Conservation (phyloP, 192 early-diverging fungal genomes). For the Paraglomus brasilianum region DNA sequence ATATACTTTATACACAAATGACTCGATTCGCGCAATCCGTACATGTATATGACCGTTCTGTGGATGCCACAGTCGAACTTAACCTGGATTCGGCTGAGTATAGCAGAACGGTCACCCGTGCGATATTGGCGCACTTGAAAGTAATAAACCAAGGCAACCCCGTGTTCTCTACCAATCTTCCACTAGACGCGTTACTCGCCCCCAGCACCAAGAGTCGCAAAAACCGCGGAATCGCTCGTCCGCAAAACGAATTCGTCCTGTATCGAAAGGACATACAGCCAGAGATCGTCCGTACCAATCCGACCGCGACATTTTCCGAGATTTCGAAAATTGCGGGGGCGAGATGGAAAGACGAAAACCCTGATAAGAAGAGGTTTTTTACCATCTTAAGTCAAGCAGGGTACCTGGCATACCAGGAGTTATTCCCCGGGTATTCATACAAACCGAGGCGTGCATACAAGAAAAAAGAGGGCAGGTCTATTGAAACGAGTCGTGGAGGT, state of each 20-base stretch:
- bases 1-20: too few relatives aligned
- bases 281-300: not conserved
- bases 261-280: conserved; percentile 22
- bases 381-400: not conserved
- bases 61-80: too few relatives aligned
- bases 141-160: too few relatives aligned
- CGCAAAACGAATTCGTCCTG: conserved; percentile 21
- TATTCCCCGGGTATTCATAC: conserved; percentile 22
- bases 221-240: conserved; percentile 2
- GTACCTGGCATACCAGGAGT: conserved; percentile 1
- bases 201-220: conserved; percentile 23
- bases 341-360: not conserved
- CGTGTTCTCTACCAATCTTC: too few relatives aligned
- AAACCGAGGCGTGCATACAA: not conserved
- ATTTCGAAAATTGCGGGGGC: conserved; percentile 13
- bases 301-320: not conserved
- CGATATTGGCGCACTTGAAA: too few relatives aligned
- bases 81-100: too few relatives aligned
- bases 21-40: too few relatives aligned
- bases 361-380: conserved; percentile 11
- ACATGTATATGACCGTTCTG: too few relatives aligned
- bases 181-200: too few relatives aligned
- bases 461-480: too few relatives aligned
- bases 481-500: too few relatives aligned
- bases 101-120: too few relatives aligned